These are phyloP conservation scores for Panus rudis DNA, from an alignment of 768 basidiomycete species.

Conservation along the genomic window DNA sequence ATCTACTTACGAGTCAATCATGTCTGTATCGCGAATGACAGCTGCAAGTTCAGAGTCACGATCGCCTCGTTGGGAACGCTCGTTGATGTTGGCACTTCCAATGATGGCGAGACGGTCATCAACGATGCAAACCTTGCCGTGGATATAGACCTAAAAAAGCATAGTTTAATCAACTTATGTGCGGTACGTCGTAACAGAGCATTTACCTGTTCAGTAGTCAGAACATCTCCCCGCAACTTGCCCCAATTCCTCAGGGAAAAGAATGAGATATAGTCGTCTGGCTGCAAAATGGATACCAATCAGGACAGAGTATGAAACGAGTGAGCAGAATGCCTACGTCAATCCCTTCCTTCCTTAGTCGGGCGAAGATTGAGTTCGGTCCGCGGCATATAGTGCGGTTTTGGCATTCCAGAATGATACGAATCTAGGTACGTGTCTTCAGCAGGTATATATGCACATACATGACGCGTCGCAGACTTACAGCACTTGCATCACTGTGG, in stretches of 20 bases:
- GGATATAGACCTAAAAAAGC: conserved; percentile 69
- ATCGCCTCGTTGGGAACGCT: conserved; percentile 91
- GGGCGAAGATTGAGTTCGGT: conserved; percentile 83
- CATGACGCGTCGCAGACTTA: conserved; percentile 30
- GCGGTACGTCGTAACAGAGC: not conserved
- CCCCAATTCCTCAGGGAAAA: conserved; percentile 93
- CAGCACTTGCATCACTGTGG: conserved; percentile 86
- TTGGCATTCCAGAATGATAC: conserved; percentile 94
- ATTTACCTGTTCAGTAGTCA: conserved; percentile 81
- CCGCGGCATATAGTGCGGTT: conserved; percentile 85
- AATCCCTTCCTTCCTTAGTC: conserved; percentile 81
- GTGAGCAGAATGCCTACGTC: conserved; percentile 46
- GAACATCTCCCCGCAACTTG: conserved; percentile 73
- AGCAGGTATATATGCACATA: not conserved
- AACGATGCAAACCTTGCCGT: conserved; percentile 81
- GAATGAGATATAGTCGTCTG: conserved; percentile 85
- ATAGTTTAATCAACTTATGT: conserved; percentile 8
- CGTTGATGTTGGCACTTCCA: conserved; percentile 96
- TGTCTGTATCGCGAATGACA: conserved; percentile 92
- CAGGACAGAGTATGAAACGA: not conserved
- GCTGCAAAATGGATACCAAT: conserved; percentile 38
- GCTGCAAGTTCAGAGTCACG: conserved; percentile 94
- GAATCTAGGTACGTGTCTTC: conserved; percentile 45
- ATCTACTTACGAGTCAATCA: conserved; percentile 87
- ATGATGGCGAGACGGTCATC: conserved; percentile 94